phyloP scores from a whole-genome alignment of 2,329 filamentous ascomycete genomes.

The Claviceps spartinae region DNA sequence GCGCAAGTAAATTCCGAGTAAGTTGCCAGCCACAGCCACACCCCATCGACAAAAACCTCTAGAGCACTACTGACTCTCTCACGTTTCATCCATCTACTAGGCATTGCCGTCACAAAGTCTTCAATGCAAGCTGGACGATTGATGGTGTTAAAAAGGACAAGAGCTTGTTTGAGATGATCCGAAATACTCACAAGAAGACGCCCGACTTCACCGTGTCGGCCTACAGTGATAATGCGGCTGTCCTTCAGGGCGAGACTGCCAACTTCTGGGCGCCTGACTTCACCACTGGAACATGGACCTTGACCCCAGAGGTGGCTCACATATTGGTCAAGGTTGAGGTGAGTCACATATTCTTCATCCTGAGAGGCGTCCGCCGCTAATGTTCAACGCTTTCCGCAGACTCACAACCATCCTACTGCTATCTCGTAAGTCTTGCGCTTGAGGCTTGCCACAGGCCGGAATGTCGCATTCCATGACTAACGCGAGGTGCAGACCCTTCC shows the following conservation, averaged over 20 bases:
- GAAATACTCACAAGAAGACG: conserved; percentile 77
- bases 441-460: not conserved
- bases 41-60: not conserved
- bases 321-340: conserved; percentile 80
- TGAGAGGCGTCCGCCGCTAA: too few species aligned
- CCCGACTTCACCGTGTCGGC: conserved; percentile 81
- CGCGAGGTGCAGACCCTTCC: conserved; percentile 42
- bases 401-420: conserved; percentile 93
- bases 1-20: conserved; percentile 93
- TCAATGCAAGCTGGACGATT: conserved; percentile 94
- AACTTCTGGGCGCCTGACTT: conserved; percentile 75
- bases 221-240: conserved; percentile 97
- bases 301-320: conserved; percentile 75
- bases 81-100: conserved; percentile 4
- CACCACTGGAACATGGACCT: conserved; percentile 73
- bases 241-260: conserved; percentile 34
- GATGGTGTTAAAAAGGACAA: conserved; percentile 68
- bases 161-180: conserved; percentile 90
- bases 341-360: not conserved
- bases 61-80: too few species aligned
- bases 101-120: conserved; percentile 74
- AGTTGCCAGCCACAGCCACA: conserved; percentile 1
- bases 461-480: not conserved
- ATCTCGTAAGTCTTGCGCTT: conserved; percentile 43
- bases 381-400: conserved; percentile 23